A percentile compares a stretch with the other conserved stretches of the same genome.
phyloP scores from a whole-genome alignment of 306 rosid species.

The Rubus parviflorus region DNA sequence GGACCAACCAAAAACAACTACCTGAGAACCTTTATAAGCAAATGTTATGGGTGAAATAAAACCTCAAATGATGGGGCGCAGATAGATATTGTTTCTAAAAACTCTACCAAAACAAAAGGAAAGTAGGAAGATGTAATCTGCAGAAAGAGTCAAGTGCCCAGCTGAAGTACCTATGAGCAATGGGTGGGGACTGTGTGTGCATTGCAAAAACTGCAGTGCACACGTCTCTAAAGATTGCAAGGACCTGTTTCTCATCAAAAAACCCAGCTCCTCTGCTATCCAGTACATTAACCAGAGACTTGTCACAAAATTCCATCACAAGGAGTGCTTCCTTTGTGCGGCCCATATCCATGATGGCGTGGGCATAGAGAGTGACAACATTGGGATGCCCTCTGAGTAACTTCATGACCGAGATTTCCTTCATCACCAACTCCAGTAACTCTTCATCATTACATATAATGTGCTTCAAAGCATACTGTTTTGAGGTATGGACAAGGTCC shows the following conservation, averaged over 20 bases:
- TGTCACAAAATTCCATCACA: constrained; percentile 95
- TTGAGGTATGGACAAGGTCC: constrained; percentile 70
- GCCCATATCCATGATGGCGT: constrained; percentile 82
- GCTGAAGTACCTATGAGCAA: constrained; percentile 87
- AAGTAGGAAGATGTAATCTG: neutral
- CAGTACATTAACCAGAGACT: constrained; percentile 78
- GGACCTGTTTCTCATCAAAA: constrained; percentile 85
- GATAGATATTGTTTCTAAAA: neutral
- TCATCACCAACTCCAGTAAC: constrained; percentile 74
- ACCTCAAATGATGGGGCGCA: neutral
- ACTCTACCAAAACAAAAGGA: neutral
- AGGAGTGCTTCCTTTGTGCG: constrained; percentile 90
- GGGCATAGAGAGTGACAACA: constrained; percentile 76
- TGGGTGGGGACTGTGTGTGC: constrained; percentile 89
- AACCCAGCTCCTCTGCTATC: constrained; percentile 86
- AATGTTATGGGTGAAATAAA: neutral
- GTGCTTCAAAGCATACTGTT: constrained; percentile 96
- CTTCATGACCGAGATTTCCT: constrained; percentile 83
- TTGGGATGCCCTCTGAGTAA: constrained; percentile 85
- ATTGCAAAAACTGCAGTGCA: constrained; percentile 91
- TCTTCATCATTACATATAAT: constrained; percentile 90
- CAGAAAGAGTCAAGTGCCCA: constrained; percentile 13
- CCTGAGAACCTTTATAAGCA: neutral
- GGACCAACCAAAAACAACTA: neutral
- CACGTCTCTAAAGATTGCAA: constrained; percentile 82